A percentile compares a stretch with the other conserved stretches of the same genome.
phyloP scores from a whole-genome alignment of 768 basidiomycete species.

The Hemileccinum impolitum region DNA sequence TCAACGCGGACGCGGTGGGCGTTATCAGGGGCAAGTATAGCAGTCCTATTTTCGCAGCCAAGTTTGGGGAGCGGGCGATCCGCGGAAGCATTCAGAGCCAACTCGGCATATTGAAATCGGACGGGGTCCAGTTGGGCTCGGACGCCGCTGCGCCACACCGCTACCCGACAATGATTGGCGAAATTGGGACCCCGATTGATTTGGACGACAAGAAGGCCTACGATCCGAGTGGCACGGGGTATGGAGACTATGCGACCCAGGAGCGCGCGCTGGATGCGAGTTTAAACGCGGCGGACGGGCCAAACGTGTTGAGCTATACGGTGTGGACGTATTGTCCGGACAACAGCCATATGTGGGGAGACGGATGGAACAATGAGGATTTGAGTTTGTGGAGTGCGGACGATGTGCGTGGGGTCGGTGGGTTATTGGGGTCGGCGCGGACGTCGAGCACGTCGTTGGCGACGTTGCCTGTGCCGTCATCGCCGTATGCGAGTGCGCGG shows the following conservation, averaged over 20 bases:
- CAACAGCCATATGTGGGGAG: conserved; percentile 84
- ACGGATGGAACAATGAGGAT: conserved; percentile 97
- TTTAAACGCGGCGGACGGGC: conserved; percentile 73
- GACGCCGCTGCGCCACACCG: conserved; percentile 5
- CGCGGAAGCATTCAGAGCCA: conserved; percentile 80
- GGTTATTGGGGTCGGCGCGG: conserved; percentile 8
- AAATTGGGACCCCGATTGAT: conserved; percentile 94
- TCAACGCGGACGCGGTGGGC: conserved; percentile 94
- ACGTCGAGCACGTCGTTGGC: conserved; percentile 18
- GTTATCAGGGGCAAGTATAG: conserved; percentile 82
- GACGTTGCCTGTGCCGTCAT: conserved; percentile 18
- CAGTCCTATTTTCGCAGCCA: conserved; percentile 64
- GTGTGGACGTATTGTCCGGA: conserved; percentile 89
- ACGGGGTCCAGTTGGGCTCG: conserved; percentile 59
- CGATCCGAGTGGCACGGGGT: conserved; percentile 42
- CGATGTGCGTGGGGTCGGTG: conserved; percentile 41
- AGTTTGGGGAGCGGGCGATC: conserved; percentile 81
- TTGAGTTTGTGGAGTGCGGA: conserved; percentile 83
- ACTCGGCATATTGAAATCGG: conserved; percentile 71
- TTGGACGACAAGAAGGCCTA: conserved; percentile 88
- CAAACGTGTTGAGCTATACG: conserved; percentile 73
- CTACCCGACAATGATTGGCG: conserved; percentile 91
- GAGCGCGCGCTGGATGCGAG: conserved; percentile 87
- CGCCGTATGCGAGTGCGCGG: conserved; percentile 5
- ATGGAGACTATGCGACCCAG: conserved; percentile 75